Percentiles rank a stretch among this genome's conserved stretches.
These are phyloP conservation scores for Salvia sclarea DNA, from an alignment of 305 asterid genomes.

Conservation along the genomic window DNA sequence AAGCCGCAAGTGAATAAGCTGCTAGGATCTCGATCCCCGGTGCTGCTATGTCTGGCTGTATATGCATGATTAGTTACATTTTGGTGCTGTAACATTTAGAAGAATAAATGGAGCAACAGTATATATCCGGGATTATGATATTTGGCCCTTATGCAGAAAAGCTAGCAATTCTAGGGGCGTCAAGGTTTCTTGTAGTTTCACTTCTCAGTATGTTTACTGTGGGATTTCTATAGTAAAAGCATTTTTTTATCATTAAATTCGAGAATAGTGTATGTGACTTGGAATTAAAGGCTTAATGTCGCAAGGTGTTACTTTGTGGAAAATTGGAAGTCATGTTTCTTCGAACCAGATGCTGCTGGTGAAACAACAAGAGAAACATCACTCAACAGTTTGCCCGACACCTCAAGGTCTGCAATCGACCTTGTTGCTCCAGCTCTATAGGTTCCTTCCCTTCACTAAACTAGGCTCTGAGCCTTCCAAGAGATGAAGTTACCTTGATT, in stretches of 20 bases:
- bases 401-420: background rate
- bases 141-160: constrained; percentile 60
- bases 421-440: constrained; percentile 32
- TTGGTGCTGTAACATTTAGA: background rate
- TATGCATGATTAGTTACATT: background rate
- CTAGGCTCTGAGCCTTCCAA: constrained; percentile 29
- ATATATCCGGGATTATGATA: constrained; percentile 30
- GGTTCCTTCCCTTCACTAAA: constrained; percentile 45
- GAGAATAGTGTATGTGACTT: too few relatives aligned
- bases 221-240: constrained; percentile 28
- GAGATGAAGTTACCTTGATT: constrained; percentile 26
- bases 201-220: constrained; percentile 24
- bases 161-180: constrained; percentile 42
- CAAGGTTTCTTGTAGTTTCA: constrained; percentile 23
- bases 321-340: background rate
- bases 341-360: constrained; percentile 31
- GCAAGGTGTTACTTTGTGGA: too few relatives aligned
- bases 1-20: constrained; percentile 37
- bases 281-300: too few relatives aligned
- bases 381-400: too few relatives aligned
- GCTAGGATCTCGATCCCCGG: constrained; percentile 51
- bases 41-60: constrained; percentile 49
- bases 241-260: background rate
- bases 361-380: constrained; percentile 32
- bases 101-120: background rate